A percentile compares a stretch with the other conserved stretches of the same genome.
phyloP scores from a whole-genome alignment of 495 filamentous ascomycete species.

The Aspergillus haitiensis region DNA sequence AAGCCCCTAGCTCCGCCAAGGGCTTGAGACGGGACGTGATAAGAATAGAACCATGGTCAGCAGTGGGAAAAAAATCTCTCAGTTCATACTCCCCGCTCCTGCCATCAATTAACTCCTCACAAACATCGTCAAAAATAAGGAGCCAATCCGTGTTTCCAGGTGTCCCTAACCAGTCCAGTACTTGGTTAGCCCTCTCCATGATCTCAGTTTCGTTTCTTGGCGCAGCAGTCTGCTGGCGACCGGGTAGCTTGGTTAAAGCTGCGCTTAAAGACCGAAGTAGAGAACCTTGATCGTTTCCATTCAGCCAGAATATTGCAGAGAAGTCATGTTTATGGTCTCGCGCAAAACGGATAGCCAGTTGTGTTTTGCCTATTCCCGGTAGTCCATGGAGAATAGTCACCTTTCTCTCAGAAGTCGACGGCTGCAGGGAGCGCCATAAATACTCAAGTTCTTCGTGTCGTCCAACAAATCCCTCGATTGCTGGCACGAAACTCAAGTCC shows the following conservation, averaged over 20 bases:
- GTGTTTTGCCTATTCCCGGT: constrained; percentile 44
- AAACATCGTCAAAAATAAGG: constrained; percentile 44
- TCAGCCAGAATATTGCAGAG: constrained; percentile 35
- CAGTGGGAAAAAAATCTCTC: constrained; percentile 29
- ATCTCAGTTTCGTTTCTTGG: constrained; percentile 16
- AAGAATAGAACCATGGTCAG: constrained; percentile 43
- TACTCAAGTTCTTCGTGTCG: constrained; percentile 26
- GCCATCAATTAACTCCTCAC: constrained; percentile 27
- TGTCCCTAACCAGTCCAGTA: constrained; percentile 9
- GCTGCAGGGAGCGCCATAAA: constrained; percentile 27
- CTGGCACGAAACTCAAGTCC: constrained; percentile 25
- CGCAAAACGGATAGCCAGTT: constrained; percentile 41
- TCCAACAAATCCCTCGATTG: constrained; percentile 30
- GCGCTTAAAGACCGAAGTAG: constrained; percentile 27
- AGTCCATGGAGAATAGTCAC: constrained; percentile 37
- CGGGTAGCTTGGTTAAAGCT: constrained; percentile 20
- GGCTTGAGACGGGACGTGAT: constrained; percentile 38
- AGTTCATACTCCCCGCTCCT: constrained; percentile 34
- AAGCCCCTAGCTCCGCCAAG: constrained; percentile 28
- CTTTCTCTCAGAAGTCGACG: constrained; percentile 20
- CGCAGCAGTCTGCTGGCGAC: constrained; percentile 1
- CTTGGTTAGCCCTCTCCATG: background rate
- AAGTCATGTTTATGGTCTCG: constrained; percentile 31
- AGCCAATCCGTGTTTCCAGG: constrained; percentile 36
- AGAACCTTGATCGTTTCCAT: constrained; percentile 26